A percentile compares a stretch with the other conserved stretches of the same genome.
Evolutionary conservation across 2,329 filamentous ascomycete species (phyloP).

Genomic region (Fusarium napiforme): DNA sequence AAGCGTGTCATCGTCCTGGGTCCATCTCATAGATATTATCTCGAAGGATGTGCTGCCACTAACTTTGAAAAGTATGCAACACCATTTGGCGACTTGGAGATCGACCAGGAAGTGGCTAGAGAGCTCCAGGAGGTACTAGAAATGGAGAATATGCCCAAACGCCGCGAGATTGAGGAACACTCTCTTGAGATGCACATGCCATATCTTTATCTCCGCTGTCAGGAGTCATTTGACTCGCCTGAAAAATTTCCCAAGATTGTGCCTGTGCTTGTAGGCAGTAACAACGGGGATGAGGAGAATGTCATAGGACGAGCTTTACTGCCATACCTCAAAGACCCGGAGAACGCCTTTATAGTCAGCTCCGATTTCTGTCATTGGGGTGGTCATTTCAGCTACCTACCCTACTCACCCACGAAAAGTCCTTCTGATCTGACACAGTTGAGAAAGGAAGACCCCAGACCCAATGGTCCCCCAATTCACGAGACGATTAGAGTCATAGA

Average conservation of each 20-base stretch:
- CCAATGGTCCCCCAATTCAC: conserved; percentile 69
- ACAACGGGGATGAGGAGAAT: conserved; percentile 71
- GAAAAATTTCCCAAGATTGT: conserved; percentile 77
- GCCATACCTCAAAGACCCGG: conserved; percentile 78
- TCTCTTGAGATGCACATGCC: conserved; percentile 97
- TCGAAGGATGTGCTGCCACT: conserved; percentile 81
- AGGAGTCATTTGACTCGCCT: conserved; percentile 60
- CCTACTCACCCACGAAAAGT: conserved; percentile 67
- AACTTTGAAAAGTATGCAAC: conserved; percentile 77
- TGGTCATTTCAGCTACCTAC: conserved; percentile 79
- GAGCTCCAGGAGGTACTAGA: conserved; percentile 55
- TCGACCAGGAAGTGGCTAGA: conserved; percentile 69
- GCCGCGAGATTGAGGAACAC: conserved; percentile 66
- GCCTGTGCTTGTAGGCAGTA: conserved; percentile 87
- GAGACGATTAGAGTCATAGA: conserved; percentile 87
- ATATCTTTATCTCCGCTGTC: conserved; percentile 84
- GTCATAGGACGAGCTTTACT: conserved; percentile 76
- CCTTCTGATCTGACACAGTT: conserved; percentile 55
- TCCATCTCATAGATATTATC: conserved; percentile 88
- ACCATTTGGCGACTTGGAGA: conserved; percentile 74
- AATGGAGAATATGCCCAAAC: conserved; percentile 67
- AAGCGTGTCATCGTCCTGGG: conserved; percentile 94
- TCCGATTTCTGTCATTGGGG: conserved; percentile 99
- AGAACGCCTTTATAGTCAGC: conserved; percentile 86
- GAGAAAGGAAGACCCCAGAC: conserved; percentile 47